phyloP scores from a whole-genome alignment of 1,139 yeast species.

The Magnusiomyces ingens region DNA sequence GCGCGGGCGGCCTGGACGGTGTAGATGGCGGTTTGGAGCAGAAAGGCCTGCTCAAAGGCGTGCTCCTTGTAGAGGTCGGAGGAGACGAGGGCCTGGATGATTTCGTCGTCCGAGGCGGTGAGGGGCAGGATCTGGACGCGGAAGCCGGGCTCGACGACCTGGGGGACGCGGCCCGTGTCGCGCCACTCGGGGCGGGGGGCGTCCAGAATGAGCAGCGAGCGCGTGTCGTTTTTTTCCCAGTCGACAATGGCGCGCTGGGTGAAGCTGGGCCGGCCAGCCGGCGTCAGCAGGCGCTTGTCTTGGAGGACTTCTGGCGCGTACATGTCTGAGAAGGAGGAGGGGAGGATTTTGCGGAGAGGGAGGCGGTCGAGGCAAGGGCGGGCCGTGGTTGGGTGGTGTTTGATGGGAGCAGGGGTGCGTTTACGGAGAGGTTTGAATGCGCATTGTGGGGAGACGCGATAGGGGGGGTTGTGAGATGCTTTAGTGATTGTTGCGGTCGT shows the following conservation, averaged over 20 bases:
- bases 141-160: slow-evolving; percentile 37
- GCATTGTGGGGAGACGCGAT: background rate
- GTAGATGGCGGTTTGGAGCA: slow-evolving; percentile 50
- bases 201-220: slow-evolving; percentile 52
- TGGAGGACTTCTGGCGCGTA: slow-evolving; percentile 44
- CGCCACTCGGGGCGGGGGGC: slow-evolving; percentile 46
- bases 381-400: background rate
- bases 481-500: background rate
- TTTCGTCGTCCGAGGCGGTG: slow-evolving; percentile 42
- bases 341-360: slow-evolving; percentile 38
- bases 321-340: slow-evolving; percentile 45
- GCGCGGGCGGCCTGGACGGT: slow-evolving; percentile 52
- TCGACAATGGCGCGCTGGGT: slow-evolving; percentile 53
- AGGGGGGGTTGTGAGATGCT: background rate
- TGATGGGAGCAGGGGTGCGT: background rate
- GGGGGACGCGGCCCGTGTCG: slow-evolving; percentile 39
- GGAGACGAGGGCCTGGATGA: slow-evolving; percentile 43
- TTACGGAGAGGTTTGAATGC: background rate
- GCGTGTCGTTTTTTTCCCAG: slow-evolving; percentile 60
- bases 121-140: slow-evolving; percentile 45
- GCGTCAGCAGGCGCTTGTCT: slow-evolving; percentile 34
- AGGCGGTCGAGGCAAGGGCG: slow-evolving; percentile 8
- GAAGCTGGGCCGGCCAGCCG: slow-evolving; percentile 53
- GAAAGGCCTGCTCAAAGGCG: slow-evolving; percentile 45
- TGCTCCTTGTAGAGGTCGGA: slow-evolving; percentile 58